Evolutionary conservation across 305 asterid genomes (phyloP), one percentile per base, ranked within the genome.

Genomic region (Coffea humblotiana): DNA sequence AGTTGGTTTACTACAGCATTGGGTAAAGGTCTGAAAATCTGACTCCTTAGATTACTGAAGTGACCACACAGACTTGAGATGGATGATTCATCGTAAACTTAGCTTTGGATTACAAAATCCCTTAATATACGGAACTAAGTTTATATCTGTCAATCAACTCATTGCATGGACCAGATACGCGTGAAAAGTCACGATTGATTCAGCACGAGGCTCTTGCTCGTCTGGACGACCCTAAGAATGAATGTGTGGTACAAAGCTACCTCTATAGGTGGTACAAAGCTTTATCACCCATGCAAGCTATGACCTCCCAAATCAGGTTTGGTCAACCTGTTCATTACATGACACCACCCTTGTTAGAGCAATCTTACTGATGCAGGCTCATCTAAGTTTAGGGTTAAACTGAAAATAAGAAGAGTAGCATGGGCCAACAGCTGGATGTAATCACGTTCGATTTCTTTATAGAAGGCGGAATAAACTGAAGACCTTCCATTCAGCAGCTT

Each of bases 41-140:
- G 10, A 66, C 43, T 37, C 6, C 13, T 18, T 47, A 45, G 48
- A 4, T 43, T 7, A 43, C 11, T 13, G 19, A 63, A 61, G 67
- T 61, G 25, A 25, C 66, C 63, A n/a, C 40, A 75, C 25, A 23
- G 56, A 76, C 58, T 61, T 76, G 54, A 76, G 45, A 25, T 25
- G 10, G 43, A 18, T 45, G 58, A 48, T 61, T 56, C 45, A 25
- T 13, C 61, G 60, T 75, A 23, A 61, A 61, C 15, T 60, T 60
- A 71, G 52, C 40, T 61, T 43, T 15, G n/a, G 16, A 35, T 3
- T 16, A 43, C 19, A 43, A 11, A 27, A 25, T 23, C 35, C 8
- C 58, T 52, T 40, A 29, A 8, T 56, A 40, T n/a, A 1, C 18
- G 54, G 40, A 15, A 12, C 37, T 15, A n/a, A 11, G n/a, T 58